Evolutionary conservation across 2,329 filamentous ascomycete species (phyloP).

Genomic region (Pestalotiopsis sp.): DNA sequence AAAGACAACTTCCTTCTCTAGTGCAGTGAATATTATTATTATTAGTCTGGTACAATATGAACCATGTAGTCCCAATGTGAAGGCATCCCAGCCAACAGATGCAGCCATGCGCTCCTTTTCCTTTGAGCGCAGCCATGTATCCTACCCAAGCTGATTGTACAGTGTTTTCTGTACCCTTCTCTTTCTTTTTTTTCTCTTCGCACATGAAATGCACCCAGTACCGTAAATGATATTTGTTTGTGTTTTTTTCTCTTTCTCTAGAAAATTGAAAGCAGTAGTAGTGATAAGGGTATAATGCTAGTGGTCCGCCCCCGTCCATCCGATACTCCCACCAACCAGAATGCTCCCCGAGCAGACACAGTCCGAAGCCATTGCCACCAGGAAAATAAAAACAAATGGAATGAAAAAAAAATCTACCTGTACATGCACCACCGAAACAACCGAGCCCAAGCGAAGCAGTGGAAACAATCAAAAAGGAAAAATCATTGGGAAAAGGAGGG

Average conservation of each 20-base stretch:
- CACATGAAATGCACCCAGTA: neutral
- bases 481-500: neutral
- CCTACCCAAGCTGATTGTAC: neutral
- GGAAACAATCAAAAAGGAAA: neutral
- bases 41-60: neutral
- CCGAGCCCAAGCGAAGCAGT: neutral
- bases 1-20: neutral
- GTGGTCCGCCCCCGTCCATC: neutral
- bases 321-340: neutral
- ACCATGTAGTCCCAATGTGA: neutral
- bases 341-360: neutral
- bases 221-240: neutral
- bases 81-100: neutral
- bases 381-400: neutral
- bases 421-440: neutral
- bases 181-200: neutral
- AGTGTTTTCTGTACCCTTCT: neutral
- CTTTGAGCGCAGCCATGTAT: neutral
- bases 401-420: neutral
- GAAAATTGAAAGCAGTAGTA: slow-evolving; percentile 2
- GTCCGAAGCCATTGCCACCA: neutral
- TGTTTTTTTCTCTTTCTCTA: neutral
- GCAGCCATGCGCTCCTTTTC: neutral
- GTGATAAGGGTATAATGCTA: slow-evolving; percentile 9
- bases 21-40: neutral